These are phyloP conservation scores for Ceratocystis papillata DNA, from an alignment of 2,329 filamentous ascomycete species.

Conservation along the genomic window DNA sequence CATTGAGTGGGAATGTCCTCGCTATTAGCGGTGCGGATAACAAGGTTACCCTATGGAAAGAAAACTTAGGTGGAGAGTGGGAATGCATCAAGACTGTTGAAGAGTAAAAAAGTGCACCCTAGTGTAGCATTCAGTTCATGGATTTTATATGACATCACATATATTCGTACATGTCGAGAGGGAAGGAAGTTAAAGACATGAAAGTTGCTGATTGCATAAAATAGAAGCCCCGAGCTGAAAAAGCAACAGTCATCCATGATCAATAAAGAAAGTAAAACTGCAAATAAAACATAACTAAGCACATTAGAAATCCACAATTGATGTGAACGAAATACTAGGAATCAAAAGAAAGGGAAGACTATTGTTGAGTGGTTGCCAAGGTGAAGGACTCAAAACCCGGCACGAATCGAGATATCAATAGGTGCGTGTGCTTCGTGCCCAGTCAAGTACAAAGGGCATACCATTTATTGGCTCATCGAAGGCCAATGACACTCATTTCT, in stretches of 20 bases:
- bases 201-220: too few relatives aligned
- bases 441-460: background rate
- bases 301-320: background rate
- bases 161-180: background rate
- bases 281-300: background rate
- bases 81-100: slow-evolving; percentile 95
- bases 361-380: background rate
- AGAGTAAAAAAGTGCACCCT: slow-evolving; percentile 44
- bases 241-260: too few relatives aligned
- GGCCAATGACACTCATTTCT: slow-evolving; percentile 90
- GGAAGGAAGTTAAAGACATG: too few relatives aligned
- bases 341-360: background rate
- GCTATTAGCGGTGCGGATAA: slow-evolving; percentile 92
- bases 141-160: slow-evolving; percentile 4
- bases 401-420: background rate
- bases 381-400: background rate
- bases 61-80: slow-evolving; percentile 93
- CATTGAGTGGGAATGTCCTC: slow-evolving; percentile 88
- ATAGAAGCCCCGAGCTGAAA: too few relatives aligned
- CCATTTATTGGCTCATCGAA: slow-evolving; percentile 44
- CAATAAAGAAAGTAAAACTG: background rate
- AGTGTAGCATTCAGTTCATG: background rate
- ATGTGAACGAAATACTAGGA: background rate
- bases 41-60: slow-evolving; percentile 96
- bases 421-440: background rate